Percentiles rank a stretch among this genome's conserved stretches.
Conservation (phyloP, 139 green algal species). For the Raphidocelis subcapitata region DNA sequence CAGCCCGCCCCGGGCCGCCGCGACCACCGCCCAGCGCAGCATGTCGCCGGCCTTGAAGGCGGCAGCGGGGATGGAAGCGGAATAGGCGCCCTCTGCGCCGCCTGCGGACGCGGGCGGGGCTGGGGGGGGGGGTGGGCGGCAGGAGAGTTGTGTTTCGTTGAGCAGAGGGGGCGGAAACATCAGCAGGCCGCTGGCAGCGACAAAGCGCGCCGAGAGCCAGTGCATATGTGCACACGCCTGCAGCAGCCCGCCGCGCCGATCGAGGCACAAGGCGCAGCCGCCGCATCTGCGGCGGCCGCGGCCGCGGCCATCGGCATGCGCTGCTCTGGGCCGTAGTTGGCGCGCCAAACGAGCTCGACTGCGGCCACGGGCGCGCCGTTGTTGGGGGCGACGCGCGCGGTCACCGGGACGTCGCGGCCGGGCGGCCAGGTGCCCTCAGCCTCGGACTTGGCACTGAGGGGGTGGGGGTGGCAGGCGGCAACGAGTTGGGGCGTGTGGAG, state of each 20-base stretch:
- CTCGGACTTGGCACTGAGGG: neutral
- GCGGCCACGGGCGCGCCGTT: neutral
- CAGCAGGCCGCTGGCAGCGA: too few species aligned
- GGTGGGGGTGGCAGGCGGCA: too few species aligned
- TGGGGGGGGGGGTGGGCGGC: neutral
- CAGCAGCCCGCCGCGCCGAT: neutral
- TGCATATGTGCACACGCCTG: too few species aligned
- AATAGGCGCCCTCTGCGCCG: neutral
- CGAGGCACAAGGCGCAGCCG: too few species aligned
- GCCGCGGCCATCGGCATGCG: neutral
- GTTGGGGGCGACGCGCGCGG: conserved; percentile 5
- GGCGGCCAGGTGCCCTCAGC: neutral
- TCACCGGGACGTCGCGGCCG: neutral
- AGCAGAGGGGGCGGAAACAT: neutral
- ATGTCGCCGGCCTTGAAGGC: conserved; percentile 39
- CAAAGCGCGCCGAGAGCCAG: too few species aligned
- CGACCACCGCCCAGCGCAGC: conserved; percentile 45
- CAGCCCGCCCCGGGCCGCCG: neutral
- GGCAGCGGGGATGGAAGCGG: conserved; percentile 32
- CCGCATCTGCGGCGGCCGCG: neutral
- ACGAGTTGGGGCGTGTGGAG: too few species aligned
- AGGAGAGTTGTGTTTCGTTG: too few species aligned
- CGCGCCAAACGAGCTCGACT: conserved; percentile 2
- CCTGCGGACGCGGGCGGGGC: neutral
- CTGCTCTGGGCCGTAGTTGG: conserved; percentile 28